Evolutionary conservation across 2,329 filamentous ascomycete genomes (phyloP), one percentile per base, ranked within the genome.

Genomic region (Paraconiothyrium sp.): DNA sequence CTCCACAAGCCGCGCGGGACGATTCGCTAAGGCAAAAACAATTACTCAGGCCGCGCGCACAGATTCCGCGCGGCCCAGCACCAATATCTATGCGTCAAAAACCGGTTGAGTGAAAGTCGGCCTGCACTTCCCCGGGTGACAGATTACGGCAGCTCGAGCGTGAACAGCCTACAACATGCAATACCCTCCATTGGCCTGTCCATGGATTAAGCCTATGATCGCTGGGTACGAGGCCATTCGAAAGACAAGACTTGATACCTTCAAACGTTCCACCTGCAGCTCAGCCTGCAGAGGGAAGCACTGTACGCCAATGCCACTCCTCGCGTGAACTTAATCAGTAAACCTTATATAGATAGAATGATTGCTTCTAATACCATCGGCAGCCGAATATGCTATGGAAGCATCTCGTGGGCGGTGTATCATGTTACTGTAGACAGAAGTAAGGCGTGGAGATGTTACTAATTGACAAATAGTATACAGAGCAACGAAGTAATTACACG

Each of bases 1-100:
- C 54, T 39, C 54, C 54, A 57, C 30, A 57, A 57, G 41, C 54
- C 54, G 54, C 54, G 54, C 54, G 54, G 54, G 54, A 56, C 20
- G 16, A n/a, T 35, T 30, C 39, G 24, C 43, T 41, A 48, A 46
- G 41, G n/a, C 54, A 24, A 6, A 7, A 20, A 35, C 27, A 39
- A 39, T 34, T 46, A 27, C 52, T 56, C 9, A 47, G 24, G 44
- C 47, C 47, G 47, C 47, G 47, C 47, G 47, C 32, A n/a, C 11
- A n/a, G 14, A n/a, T 50, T 11, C 27, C 47, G 32, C 47, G 47
- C 47, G 47, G 47, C 24, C 13, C 27, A 50, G 47, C 27, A 14
- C 47, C 32, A 30, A 30, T 4, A 30, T 30, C 27, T 30, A 30
- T 30, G 27, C 27, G 6, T 30, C 27, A 30, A 30, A 30, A 30